These are phyloP conservation scores for Xylaria sp. DNA, from an alignment of 2,329 filamentous ascomycete genomes.

Conservation along the genomic window DNA sequence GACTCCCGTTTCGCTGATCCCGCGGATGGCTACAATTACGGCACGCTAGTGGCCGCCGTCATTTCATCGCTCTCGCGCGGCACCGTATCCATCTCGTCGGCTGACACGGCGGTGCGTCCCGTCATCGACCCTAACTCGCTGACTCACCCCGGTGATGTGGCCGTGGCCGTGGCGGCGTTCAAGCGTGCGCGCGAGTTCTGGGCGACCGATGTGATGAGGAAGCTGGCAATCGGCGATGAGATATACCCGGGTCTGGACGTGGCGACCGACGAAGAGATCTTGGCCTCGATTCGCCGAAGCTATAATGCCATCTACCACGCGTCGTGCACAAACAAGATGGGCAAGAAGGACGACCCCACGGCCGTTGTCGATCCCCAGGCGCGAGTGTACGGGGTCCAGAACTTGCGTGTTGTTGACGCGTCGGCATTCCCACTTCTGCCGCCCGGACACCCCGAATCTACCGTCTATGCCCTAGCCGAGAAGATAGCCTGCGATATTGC, in stretches of 20 bases:
- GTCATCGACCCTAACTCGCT: conserved; percentile 50
- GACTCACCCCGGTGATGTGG: conserved; percentile 61
- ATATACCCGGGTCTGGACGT: conserved; percentile 67
- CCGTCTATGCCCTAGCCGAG: conserved; percentile 42
- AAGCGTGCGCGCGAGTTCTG: conserved; percentile 72
- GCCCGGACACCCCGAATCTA: conserved; percentile 45
- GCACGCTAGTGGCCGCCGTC: conserved; percentile 42
- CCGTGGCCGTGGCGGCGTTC: conserved; percentile 72
- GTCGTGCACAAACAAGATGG: conserved; percentile 65
- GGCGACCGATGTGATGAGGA: conserved; percentile 69
- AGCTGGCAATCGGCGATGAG: conserved; percentile 74
- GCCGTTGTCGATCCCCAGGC: conserved; percentile 66
- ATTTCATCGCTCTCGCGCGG: conserved; percentile 58
- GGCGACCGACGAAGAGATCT: conserved; percentile 68
- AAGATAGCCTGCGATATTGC: conserved; percentile 39
- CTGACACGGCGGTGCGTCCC: conserved; percentile 48
- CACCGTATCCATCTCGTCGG: conserved; percentile 70
- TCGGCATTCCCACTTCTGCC: conserved; percentile 44
- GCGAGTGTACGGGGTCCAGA: conserved; percentile 62
- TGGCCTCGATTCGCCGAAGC: conserved; percentile 36
- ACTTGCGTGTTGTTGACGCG: conserved; percentile 68
- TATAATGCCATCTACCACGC: conserved; percentile 58
- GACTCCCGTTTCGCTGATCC: conserved; percentile 44
- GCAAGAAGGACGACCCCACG: conserved; percentile 59
- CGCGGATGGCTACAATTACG: conserved; percentile 48